Evolutionary conservation across 305 asterid species (phyloP).

Genomic region (Nicotiana rustica): DNA sequence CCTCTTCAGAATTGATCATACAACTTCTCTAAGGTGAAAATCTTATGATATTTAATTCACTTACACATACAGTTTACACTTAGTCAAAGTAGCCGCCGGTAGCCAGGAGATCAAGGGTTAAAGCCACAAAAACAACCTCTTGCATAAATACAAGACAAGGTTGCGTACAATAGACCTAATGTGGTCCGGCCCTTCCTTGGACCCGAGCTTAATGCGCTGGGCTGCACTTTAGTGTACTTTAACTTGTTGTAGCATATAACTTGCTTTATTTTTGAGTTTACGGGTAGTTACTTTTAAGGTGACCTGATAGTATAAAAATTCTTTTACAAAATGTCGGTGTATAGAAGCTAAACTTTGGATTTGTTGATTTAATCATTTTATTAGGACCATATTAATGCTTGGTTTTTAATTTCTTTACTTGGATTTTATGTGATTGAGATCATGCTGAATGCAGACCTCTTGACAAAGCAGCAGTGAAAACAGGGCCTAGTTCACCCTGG

Average conservation of each 20-base stretch:
- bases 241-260: not conserved
- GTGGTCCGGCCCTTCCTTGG: not conserved
- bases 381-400: not conserved
- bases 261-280: not conserved
- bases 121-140: not conserved
- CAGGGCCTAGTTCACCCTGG: slow-evolving; percentile 51
- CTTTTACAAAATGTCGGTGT: not conserved
- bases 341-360: not conserved
- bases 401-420: not conserved
- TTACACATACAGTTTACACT: not conserved
- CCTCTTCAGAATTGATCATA: slow-evolving; percentile 55
- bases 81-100: too few relatives aligned
- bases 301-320: not conserved
- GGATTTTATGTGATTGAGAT: slow-evolving; percentile 9
- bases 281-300: not conserved
- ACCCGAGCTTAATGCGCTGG: not conserved
- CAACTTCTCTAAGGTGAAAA: slow-evolving; percentile 57
- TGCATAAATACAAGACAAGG: not conserved
- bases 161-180: not conserved
- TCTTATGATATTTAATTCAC: not conserved
- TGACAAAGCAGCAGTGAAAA: slow-evolving; percentile 66
- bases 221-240: not conserved
- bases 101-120: not conserved
- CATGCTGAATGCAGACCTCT: slow-evolving; percentile 46
- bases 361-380: not conserved